These are phyloP conservation scores for Lactarius tabidus DNA, from an alignment of 768 basidiomycete species.

Conservation along the genomic window DNA sequence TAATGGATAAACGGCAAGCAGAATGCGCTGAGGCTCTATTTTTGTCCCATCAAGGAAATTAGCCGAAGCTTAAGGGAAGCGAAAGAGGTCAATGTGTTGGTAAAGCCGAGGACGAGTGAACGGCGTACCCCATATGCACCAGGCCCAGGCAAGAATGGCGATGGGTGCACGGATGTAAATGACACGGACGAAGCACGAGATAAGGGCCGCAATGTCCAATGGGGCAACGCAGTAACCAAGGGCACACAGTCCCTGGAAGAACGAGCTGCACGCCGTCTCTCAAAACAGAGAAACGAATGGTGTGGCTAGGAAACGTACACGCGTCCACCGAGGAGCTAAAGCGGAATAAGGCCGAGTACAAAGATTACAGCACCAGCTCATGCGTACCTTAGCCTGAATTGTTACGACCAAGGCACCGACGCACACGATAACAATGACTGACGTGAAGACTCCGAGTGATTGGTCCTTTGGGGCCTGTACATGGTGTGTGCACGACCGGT, in stretches of 20 bases:
- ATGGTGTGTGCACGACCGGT: background rate
- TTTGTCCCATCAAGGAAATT: constrained; percentile 95
- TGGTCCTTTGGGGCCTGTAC: constrained; percentile 76
- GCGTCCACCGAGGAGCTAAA: constrained; percentile 72
- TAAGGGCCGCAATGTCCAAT: constrained; percentile 82
- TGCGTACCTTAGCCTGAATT: constrained; percentile 84
- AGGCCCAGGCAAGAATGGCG: constrained; percentile 83
- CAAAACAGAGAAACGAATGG: background rate
- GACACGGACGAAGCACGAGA: constrained; percentile 78
- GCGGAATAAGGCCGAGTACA: constrained; percentile 4
- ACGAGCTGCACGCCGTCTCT: constrained; percentile 51
- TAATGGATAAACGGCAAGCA: constrained; percentile 95
- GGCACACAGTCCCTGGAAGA: constrained; percentile 95
- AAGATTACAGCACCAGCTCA: background rate
- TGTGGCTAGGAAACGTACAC: constrained; percentile 48
- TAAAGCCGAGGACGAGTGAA: background rate
- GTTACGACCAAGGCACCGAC: constrained; percentile 89
- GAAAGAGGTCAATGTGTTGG: background rate
- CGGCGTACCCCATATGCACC: constrained; percentile 94
- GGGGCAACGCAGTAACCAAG: constrained; percentile 96
- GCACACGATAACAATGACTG: constrained; percentile 90
- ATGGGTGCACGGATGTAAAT: constrained; percentile 88
- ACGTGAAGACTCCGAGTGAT: constrained; percentile 85
- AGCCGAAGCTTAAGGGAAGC: constrained; percentile 61
- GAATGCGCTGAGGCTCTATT: constrained; percentile 83